Percentiles rank a stretch among this genome's conserved stretches.
Evolutionary conservation across 163 green algal species (phyloP).

Genomic region (Coccomyxa subellipsoidea): DNA sequence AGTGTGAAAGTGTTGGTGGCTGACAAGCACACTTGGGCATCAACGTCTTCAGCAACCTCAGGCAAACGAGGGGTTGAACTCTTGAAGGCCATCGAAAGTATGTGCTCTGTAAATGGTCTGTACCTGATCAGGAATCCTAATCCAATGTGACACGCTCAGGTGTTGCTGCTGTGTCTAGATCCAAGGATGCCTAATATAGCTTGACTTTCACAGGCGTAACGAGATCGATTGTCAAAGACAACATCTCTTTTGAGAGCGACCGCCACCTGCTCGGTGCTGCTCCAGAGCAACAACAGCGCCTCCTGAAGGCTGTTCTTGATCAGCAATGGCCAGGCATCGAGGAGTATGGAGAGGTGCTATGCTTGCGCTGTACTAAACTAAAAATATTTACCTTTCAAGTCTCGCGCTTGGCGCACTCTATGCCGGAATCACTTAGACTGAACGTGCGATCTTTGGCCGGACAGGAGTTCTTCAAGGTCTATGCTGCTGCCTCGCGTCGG

Average conservation of each 20-base stretch:
- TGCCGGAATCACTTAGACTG: no score
- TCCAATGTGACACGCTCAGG: no score
- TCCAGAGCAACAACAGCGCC: neutral
- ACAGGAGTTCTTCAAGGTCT: conserved; percentile 6
- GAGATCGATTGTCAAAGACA: neutral
- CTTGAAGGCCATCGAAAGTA: conserved; percentile 5
- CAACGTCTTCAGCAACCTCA: neutral
- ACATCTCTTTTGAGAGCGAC: neutral
- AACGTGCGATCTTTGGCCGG: neutral
- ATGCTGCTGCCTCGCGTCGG: neutral
- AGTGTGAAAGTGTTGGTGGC: neutral
- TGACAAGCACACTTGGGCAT: neutral
- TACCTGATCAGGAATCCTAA: no score
- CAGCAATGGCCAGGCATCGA: conserved; percentile 17
- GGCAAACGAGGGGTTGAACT: neutral
- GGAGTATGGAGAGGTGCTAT: conserved; percentile 3
- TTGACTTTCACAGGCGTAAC: neutral
- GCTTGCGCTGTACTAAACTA: no score
- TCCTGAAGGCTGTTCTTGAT: conserved; percentile 10
- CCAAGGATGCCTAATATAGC: neutral
- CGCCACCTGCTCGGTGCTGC: neutral
- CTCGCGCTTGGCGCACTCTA: no score
- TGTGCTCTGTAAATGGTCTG: neutral
- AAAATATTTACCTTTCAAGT: no score
- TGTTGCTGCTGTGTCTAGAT: no score